Evolutionary conservation across 2,329 filamentous ascomycete species (phyloP).

Genomic region (Xenosphaeropsis pyriputrescens): DNA sequence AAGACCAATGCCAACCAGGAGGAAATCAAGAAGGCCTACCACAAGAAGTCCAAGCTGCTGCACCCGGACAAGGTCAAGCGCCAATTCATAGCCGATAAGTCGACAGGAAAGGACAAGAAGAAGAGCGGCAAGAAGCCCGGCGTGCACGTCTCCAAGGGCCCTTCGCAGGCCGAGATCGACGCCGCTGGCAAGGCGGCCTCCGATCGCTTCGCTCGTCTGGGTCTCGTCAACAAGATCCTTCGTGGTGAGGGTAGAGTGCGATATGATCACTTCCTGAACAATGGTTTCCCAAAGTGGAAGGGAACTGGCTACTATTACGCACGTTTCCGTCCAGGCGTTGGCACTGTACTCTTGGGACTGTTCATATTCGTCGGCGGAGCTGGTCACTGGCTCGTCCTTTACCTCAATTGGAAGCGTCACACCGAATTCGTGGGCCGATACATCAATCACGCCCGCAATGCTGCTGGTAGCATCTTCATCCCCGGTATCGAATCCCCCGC

Average conservation of each 20-base stretch:
- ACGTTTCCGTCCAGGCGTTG: conserved; percentile 80
- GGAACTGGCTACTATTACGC: conserved; percentile 98
- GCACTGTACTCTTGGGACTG: conserved; percentile 67
- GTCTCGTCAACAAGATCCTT: conserved; percentile 74
- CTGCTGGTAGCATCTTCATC: conserved; percentile 64
- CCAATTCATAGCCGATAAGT: conserved; percentile 55
- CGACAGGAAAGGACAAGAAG: conserved; percentile 32
- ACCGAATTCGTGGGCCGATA: conserved; percentile 84
- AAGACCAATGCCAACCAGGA: conserved; percentile 60
- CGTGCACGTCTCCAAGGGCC: conserved; percentile 54
- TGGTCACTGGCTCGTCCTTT: conserved; percentile 74
- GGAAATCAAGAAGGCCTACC: conserved; percentile 87
- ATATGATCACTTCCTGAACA: conserved; percentile 85
- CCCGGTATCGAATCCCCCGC: conserved; percentile 44
- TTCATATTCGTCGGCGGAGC: conserved; percentile 73
- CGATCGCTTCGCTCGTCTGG: conserved; percentile 71
- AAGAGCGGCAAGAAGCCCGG: conserved; percentile 40
- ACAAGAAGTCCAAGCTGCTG: conserved; percentile 66
- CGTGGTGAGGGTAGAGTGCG: conserved; percentile 67
- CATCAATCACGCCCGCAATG: conserved; percentile 74
- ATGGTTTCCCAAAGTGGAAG: conserved; percentile 94
- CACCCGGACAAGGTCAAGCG: conserved; percentile 96
- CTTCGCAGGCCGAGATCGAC: conserved; percentile 60
- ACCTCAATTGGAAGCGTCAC: conserved; percentile 80
- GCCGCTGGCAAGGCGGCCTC: conserved; percentile 67